phyloP scores from a whole-genome alignment of 371 early-diverging fungal genomes.

The Mucor piriformis region DNA sequence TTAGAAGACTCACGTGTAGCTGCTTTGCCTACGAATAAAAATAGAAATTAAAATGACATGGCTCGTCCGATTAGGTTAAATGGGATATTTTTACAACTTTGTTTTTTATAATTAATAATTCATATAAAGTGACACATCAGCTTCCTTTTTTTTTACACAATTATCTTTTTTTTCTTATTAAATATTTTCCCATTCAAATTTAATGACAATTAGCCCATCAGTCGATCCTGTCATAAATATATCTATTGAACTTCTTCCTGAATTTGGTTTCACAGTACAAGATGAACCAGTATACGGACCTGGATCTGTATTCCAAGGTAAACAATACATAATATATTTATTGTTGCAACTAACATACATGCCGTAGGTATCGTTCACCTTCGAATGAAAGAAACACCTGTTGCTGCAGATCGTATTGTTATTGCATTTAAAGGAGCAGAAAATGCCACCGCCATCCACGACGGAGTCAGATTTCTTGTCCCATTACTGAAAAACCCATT shows the following conservation, averaged over 20 bases:
- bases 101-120: neutral
- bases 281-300: constrained; percentile 45
- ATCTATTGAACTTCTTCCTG: constrained; percentile 40
- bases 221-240: constrained; percentile 15
- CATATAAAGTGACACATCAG: constrained; percentile 9
- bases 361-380: constrained; percentile 38
- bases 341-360: neutral
- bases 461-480: constrained; percentile 23
- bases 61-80: constrained; percentile 11
- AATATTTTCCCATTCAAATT: neutral
- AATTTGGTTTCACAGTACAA: constrained; percentile 44
- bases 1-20: neutral
- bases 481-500: constrained; percentile 21
- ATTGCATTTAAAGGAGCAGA: constrained; percentile 38
- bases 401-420: constrained; percentile 29
- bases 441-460: constrained; percentile 22
- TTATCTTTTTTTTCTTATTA: neutral
- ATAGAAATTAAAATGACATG: constrained; percentile 14
- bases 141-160: neutral
- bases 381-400: constrained; percentile 17
- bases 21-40: neutral
- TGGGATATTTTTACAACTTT: constrained; percentile 1
- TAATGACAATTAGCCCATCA: constrained; percentile 20
- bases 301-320: constrained; percentile 51
- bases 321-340: neutral